These are phyloP conservation scores for Cyberlindnera lachancei DNA, from an alignment of 805 yeast species.

Conservation along the genomic window DNA sequence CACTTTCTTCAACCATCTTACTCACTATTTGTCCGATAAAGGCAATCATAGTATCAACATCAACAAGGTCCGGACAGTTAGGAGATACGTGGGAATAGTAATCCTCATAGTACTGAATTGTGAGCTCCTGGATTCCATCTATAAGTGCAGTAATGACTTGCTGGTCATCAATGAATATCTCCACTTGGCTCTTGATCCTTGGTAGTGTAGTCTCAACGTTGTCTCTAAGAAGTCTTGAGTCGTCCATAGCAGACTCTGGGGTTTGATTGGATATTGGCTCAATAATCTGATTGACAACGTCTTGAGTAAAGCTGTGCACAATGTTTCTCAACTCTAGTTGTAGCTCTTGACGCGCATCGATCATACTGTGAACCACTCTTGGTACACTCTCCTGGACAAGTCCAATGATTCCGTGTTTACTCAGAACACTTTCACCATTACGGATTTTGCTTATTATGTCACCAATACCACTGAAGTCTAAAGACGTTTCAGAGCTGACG, in stretches of 20 bases:
- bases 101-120: conserved; percentile 48
- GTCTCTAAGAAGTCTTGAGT: conserved; percentile 36
- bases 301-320: conserved; percentile 54
- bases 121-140: conserved; percentile 59
- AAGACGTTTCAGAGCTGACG: conserved; percentile 58
- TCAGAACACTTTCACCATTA: conserved; percentile 21
- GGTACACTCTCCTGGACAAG: conserved; percentile 68
- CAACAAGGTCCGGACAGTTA: conserved; percentile 33
- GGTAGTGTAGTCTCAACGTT: conserved; percentile 50
- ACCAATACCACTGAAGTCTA: conserved; percentile 75
- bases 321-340: conserved; percentile 64
- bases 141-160: conserved; percentile 44
- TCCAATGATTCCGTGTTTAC: conserved; percentile 27
- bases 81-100: conserved; percentile 30
- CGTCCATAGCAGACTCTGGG: conserved; percentile 24
- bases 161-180: conserved; percentile 47
- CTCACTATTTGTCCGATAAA: conserved; percentile 34
- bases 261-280: conserved; percentile 31
- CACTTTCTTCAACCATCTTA: conserved; percentile 24
- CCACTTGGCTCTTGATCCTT: conserved; percentile 43
- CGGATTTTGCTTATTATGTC: conserved; percentile 39
- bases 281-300: conserved; percentile 41
- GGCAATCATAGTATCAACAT: conserved; percentile 51
- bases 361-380: conserved; percentile 70
- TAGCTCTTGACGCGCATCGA: conserved; percentile 70